Evolutionary conservation across 2,329 filamentous ascomycete species (phyloP), one percentile per base, ranked within the genome.

Genomic region (Curvularia sp.): DNA sequence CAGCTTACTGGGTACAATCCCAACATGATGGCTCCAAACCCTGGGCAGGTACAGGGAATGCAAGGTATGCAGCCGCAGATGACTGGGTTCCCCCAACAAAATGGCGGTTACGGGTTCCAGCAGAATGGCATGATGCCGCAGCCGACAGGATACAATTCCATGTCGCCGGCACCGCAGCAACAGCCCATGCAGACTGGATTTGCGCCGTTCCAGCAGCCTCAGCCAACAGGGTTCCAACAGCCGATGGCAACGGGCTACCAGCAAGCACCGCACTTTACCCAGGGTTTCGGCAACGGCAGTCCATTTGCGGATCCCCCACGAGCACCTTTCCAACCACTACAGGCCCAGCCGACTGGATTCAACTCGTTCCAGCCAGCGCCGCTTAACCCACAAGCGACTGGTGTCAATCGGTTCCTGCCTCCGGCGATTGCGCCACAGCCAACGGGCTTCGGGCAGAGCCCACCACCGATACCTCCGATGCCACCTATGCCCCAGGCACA

Each of bases 1-100:
- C 94, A 97, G 74, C 86, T 93, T 77, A 97, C 95, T 5, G 93
- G 94, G 8, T 83, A 85, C 53, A 76, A 75, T 33, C 79, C 77
- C 61, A 78, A 84, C 53, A 84, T 85, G 63, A 86, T 87, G 70
- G 80, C 80, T 10, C 87, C 87, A 63, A 82, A 91, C 55, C 85
- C 86, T 3, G 91, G 92, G 12, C 91, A 56, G 15, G 55, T 38
- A n/a, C 56, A 43, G 41, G 47, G 41, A 35, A 58, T 58, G 58
- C 49, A 54, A 42, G 47, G 51, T 54, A 74, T 77, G 65, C 72
- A 75, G 49, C 74, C 75, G 55, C 75, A 77, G 53, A 73, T 70
- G 64, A 79, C 78, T 9, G 77, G 77, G 26, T 81, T 77, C 65
- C 71, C 70, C 9, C 76, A 76, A 48, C 76, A 75, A 44, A 71